Conservation (phyloP, 163 green algal species). For the Trebouxia gelatinosa region DNA sequence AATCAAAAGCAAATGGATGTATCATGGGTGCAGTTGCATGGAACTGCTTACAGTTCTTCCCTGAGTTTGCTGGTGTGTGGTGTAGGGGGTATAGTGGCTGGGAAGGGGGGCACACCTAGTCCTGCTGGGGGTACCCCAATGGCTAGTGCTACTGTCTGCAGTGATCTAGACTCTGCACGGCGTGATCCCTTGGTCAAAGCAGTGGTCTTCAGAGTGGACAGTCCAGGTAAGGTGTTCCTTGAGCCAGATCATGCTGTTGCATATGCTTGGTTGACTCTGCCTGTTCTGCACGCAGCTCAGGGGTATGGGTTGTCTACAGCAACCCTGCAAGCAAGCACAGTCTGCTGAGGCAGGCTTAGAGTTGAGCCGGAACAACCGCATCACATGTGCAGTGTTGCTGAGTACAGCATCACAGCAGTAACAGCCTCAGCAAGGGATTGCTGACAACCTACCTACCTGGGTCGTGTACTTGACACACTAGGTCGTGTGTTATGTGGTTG, state of each 20-base stretch:
- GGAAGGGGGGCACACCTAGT: background rate
- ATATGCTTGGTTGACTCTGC: background rate
- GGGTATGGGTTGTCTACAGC: background rate
- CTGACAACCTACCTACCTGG: background rate
- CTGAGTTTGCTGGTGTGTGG: background rate
- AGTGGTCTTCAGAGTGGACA: conserved; percentile 46
- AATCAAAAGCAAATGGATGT: background rate
- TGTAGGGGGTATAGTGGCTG: background rate
- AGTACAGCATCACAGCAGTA: background rate
- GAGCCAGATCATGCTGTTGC: background rate
- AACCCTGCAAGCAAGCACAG: background rate
- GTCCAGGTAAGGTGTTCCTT: conserved; percentile 27
- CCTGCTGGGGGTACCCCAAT: background rate
- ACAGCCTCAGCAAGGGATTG: background rate
- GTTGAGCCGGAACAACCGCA: too few relatives aligned
- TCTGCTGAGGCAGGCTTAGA: too few relatives aligned
- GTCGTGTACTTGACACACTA: background rate
- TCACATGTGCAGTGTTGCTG: background rate
- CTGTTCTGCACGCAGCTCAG: background rate
- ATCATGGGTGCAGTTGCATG: background rate
- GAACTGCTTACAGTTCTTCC: background rate
- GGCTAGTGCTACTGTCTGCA: conserved; percentile 21
- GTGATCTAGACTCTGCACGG: conserved; percentile 19
- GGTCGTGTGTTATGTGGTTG: background rate
- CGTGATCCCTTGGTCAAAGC: conserved; percentile 35